A percentile compares a stretch with the other conserved stretches of the same genome.
phyloP scores from a whole-genome alignment of 2,329 filamentous ascomycete species.

The Alternaria rosae region DNA sequence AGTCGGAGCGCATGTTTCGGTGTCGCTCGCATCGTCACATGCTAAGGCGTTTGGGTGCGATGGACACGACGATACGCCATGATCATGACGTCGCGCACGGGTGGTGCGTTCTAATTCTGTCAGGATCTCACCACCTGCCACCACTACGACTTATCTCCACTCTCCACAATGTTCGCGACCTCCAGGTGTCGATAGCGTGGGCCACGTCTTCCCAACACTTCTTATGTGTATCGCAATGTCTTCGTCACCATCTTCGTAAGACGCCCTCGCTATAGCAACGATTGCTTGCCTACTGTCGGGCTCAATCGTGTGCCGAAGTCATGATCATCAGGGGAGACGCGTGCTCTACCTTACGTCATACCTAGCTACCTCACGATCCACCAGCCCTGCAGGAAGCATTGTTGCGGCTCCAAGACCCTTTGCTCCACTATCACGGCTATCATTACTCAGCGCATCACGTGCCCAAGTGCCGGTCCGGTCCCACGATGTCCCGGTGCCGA shows the following conservation, averaged over 20 bases:
- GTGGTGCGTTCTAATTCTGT: constrained; percentile 5
- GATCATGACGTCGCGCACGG: constrained; percentile 4
- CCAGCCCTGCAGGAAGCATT: background rate
- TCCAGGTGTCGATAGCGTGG: constrained; percentile 1
- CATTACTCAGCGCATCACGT: constrained; percentile 17
- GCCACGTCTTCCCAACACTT: background rate
- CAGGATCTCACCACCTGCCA: background rate
- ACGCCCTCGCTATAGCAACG: background rate
- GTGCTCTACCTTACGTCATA: constrained; percentile 3
- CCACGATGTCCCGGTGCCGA: constrained; percentile 17
- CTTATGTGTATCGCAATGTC: background rate
- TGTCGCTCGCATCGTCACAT: constrained; percentile 25
- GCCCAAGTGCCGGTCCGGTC: constrained; percentile 1
- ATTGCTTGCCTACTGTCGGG: background rate
- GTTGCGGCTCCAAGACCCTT: background rate
- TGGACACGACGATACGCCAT: background rate
- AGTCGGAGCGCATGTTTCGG: constrained; percentile 24
- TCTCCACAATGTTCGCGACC: constrained; percentile 3
- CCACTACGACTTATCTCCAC: background rate
- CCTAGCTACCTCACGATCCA: background rate
- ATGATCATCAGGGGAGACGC: constrained; percentile 1
- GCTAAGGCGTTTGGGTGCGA: constrained; percentile 9
- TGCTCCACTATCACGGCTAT: background rate
- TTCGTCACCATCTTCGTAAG: constrained; percentile 6
- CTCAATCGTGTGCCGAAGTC: background rate